Evolutionary conservation across 257 asterid species (phyloP), one percentile per base, ranked within the genome.

Genomic region (Penstemon newberryi): DNA sequence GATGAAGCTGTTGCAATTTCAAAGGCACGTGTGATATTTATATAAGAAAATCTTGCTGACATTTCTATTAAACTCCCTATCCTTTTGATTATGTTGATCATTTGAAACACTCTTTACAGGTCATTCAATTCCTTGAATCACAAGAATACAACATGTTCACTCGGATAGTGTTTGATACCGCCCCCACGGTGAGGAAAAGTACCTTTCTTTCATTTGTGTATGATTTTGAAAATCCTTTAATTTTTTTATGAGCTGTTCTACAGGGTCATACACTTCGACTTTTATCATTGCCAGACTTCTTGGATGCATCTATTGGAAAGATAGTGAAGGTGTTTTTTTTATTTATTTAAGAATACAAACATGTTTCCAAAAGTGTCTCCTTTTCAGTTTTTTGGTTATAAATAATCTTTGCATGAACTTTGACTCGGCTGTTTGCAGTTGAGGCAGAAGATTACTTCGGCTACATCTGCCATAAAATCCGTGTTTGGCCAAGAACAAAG

Each of bases 1-100:
- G 99, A 94, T 75, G 97, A 94, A 82, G 97, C 99, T 60, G 91
- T 94, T 75, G 99, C 99, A 56, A 91, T 94, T 81, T 87, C 96
- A 39, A 94, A 94, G 97, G 99, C 81, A 86, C 63, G 87, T 58
- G 13, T 65, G 65, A 46, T 56, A 50, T 55, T 72, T 13, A 38
- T 57, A 38, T 51, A 60, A 38, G 42, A 47, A 60, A 18, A 4
- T 76, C 50, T 52, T 66, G 53, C 77, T 75, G 72, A 57, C 63
- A 57, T 75, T 55, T 60, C 66, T 42, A 6, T 13, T 56, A 33
- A 43, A 18, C 38, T 54, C 19, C 51, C 56, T 39, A 51, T n/a
- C 45, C 56, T 58, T 12, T 50, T 37, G 11, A 25, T 66, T 68
- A 70, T 44, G 25, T 80, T 66, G 25, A 85, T 84, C 78, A 82